phyloP scores from a whole-genome alignment of 768 basidiomycete genomes.

The Termitomyces sp. region DNA sequence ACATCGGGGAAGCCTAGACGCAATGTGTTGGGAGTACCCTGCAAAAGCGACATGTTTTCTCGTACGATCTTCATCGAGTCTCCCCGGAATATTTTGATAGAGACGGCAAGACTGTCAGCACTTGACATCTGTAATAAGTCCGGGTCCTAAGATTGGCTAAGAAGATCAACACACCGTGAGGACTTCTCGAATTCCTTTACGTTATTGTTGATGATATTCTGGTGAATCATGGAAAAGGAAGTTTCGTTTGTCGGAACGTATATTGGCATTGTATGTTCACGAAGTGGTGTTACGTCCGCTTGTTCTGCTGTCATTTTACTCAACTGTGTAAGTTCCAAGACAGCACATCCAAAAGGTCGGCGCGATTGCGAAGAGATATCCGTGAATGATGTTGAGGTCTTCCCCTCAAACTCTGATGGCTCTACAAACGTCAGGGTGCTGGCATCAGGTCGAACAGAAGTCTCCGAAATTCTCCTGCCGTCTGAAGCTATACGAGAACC shows the following conservation, averaged over 20 bases:
- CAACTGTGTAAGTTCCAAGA: constrained; percentile 80
- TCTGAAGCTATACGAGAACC: constrained; percentile 45
- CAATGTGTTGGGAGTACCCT: constrained; percentile 76
- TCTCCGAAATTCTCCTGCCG: constrained; percentile 55
- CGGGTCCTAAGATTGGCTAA: not conserved
- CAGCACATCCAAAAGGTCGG: constrained; percentile 94
- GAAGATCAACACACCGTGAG: constrained; percentile 49
- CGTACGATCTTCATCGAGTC: constrained; percentile 67
- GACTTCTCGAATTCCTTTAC: constrained; percentile 81
- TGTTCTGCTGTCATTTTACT: constrained; percentile 64
- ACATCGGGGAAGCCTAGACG: constrained; percentile 96
- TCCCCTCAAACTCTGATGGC: constrained; percentile 19
- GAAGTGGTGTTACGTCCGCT: constrained; percentile 56
- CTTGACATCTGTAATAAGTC: constrained; percentile 33
- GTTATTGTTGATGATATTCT: constrained; percentile 85
- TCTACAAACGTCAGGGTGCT: constrained; percentile 20
- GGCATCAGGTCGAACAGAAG: constrained; percentile 36
- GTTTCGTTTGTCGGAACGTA: constrained; percentile 80
- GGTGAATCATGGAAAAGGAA: constrained; percentile 90
- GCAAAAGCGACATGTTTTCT: constrained; percentile 82
- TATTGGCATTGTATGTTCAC: constrained; percentile 87
- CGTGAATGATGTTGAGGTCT: constrained; percentile 13
- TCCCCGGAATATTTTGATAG: constrained; percentile 87
- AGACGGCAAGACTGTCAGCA: constrained; percentile 84
- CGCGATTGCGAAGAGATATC: constrained; percentile 57